A percentile compares a stretch with the other conserved stretches of the same genome.
These are phyloP conservation scores for Cyamopsis tetragonoloba DNA, from an alignment of 306 rosid species.

Conservation along the genomic window DNA sequence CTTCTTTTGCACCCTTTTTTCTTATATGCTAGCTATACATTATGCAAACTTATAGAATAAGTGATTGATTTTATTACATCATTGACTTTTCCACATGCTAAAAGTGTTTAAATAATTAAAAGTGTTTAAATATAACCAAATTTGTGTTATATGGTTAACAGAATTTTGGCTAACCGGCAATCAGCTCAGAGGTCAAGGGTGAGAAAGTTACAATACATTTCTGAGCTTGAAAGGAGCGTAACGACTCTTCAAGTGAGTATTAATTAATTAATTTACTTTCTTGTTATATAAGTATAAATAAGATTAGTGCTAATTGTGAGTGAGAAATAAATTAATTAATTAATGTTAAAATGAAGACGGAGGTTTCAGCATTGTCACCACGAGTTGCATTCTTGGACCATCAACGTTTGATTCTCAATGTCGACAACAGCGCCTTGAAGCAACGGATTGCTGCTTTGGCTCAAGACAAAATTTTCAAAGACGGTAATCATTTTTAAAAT, in stretches of 20 bases:
- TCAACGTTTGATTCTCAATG: conserved; percentile 88
- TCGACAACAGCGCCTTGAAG: conserved; percentile 86
- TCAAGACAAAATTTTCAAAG: conserved; percentile 95
- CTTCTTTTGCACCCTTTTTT: neutral
- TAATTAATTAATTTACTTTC: neutral
- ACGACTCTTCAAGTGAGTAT: conserved; percentile 71
- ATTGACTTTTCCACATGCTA: too few relatives aligned
- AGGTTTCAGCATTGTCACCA: conserved; percentile 92
- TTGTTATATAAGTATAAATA: neutral
- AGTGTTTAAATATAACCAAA: neutral
- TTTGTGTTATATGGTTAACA: conserved; percentile 2
- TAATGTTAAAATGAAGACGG: conserved; percentile 49
- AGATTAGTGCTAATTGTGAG: neutral
- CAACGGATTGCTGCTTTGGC: conserved; percentile 98
- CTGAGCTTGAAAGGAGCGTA: conserved; percentile 88
- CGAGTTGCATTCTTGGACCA: conserved; percentile 93
- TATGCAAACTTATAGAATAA: neutral
- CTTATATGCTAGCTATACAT: neutral
- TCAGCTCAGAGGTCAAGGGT: conserved; percentile 96
- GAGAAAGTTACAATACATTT: conserved; percentile 85
- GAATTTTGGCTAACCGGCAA: conserved; percentile 91
- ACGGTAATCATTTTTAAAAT: conserved; percentile 42
- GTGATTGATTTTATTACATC: neutral
- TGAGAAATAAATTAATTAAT: too few relatives aligned
- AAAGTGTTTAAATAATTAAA: neutral